Evolutionary conservation across 495 filamentous ascomycete genomes (phyloP).

Genomic region (Thermochaetoides thermophila): DNA sequence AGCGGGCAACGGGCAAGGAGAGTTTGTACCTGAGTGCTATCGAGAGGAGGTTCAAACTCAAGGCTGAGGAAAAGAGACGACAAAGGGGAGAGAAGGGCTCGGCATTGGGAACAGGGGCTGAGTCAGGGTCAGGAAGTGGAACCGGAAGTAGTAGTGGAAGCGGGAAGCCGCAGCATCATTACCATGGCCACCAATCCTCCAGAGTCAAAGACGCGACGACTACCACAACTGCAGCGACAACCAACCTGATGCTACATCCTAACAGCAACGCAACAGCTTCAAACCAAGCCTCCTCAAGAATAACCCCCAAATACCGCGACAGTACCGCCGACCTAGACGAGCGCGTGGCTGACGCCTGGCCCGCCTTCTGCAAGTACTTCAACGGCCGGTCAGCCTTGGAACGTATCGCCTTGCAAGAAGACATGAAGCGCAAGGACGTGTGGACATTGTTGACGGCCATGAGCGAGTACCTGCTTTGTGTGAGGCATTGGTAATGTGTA

Average conservation of each 20-base stretch:
- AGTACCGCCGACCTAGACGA: slow-evolving; percentile 19
- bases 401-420: slow-evolving; percentile 67
- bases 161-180: neutral
- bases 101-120: slow-evolving; percentile 1
- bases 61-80: slow-evolving; percentile 1
- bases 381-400: slow-evolving; percentile 80
- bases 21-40: slow-evolving; percentile 63
- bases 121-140: too few species aligned
- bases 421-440: slow-evolving; percentile 69
- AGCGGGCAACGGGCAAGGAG: slow-evolving; percentile 43
- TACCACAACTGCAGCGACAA: neutral
- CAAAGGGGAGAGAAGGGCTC: slow-evolving; percentile 15
- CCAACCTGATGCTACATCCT: too few species aligned
- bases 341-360: slow-evolving; percentile 33
- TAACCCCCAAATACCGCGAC: too few species aligned
- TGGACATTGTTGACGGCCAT: slow-evolving; percentile 51
- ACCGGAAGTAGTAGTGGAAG: too few species aligned
- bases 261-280: neutral
- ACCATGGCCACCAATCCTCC: neutral
- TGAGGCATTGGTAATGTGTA: slow-evolving; percentile 39
- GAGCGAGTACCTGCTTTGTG: slow-evolving; percentile 40
- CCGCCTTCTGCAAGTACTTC: slow-evolving; percentile 60
- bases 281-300: too few species aligned
- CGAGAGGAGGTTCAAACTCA: slow-evolving; percentile 36
- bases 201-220: too few species aligned